Evolutionary conservation across 1,139 yeast species (phyloP).

Genomic region (Zygosaccharomyces sapae): DNA sequence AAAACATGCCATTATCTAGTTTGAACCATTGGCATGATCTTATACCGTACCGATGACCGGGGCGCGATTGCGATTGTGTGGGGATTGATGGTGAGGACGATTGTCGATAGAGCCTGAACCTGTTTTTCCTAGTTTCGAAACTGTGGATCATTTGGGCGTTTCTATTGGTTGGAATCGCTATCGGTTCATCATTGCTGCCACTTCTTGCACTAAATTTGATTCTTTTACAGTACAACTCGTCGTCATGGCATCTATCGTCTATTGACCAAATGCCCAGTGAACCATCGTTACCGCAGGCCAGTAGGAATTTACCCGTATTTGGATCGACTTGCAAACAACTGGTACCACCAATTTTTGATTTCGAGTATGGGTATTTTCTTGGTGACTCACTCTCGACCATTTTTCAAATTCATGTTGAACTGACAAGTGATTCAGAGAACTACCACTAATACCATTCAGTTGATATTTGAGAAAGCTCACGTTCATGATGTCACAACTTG

Average conservation of each 20-base stretch:
- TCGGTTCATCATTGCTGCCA: conserved; percentile 25
- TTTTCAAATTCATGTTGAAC: conserved; percentile 14
- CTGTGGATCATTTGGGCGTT: conserved; percentile 22
- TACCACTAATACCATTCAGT: conserved; percentile 8
- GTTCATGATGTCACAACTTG: conserved; percentile 14
- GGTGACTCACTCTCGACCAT: conserved; percentile 12
- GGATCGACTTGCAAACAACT: conserved; percentile 62
- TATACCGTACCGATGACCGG: conserved; percentile 62
- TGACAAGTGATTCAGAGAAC: not conserved
- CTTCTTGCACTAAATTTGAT: conserved; percentile 20
- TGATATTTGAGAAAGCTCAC: conserved; percentile 11
- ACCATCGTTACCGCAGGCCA: conserved; percentile 79
- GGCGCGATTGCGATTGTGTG: not conserved
- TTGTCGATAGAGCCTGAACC: conserved; percentile 43
- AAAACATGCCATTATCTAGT: conserved; percentile 81
- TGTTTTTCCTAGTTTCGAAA: conserved; percentile 24
- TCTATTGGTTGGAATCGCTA: conserved; percentile 9
- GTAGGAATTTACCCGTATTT: conserved; percentile 43
- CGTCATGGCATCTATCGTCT: conserved; percentile 24
- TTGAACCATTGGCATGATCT: conserved; percentile 88
- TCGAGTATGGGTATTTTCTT: conserved; percentile 12
- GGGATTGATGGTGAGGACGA: conserved; percentile 24
- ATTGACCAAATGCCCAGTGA: conserved; percentile 62
- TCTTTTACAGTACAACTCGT: conserved; percentile 18
- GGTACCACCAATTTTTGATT: conserved; percentile 28